These are phyloP conservation scores for Podospora comata DNA, from an alignment of 495 filamentous ascomycete species.

Conservation along the genomic window DNA sequence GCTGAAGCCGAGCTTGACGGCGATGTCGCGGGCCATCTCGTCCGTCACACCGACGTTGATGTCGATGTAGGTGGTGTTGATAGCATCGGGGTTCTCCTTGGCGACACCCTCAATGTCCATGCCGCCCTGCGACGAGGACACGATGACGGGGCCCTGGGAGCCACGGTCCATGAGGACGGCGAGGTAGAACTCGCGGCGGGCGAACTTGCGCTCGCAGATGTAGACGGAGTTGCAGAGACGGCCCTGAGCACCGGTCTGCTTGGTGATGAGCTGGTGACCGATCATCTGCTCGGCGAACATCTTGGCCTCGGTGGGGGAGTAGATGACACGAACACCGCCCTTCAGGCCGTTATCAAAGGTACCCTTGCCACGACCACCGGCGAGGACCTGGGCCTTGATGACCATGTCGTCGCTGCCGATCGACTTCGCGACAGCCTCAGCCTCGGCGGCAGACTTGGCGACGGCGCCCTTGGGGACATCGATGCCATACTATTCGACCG, in stretches of 20 bases:
- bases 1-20: slow-evolving; percentile 90
- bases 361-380: slow-evolving; percentile 95
- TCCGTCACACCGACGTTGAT: slow-evolving; percentile 95
- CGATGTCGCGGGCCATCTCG: slow-evolving; percentile 86
- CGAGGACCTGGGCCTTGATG: slow-evolving; percentile 98
- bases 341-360: slow-evolving; percentile 97
- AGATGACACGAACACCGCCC: slow-evolving; percentile 96
- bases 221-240: slow-evolving; percentile 94
- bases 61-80: slow-evolving; percentile 86
- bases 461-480: slow-evolving; percentile 86
- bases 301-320: slow-evolving; percentile 81
- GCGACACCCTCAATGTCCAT: slow-evolving; percentile 99
- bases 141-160: slow-evolving; percentile 89
- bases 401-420: slow-evolving; percentile 96
- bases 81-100: slow-evolving; percentile 95
- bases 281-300: slow-evolving; percentile 99
- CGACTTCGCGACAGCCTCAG: slow-evolving; percentile 82
- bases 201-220: slow-evolving; percentile 99
- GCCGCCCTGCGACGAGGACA: slow-evolving; percentile 95
- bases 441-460: slow-evolving; percentile 78
- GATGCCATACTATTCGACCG: slow-evolving; percentile 72
- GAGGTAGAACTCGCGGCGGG: slow-evolving; percentile 97
- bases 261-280: slow-evolving; percentile 98
- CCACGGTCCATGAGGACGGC: slow-evolving; percentile 95
- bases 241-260: slow-evolving; percentile 91